These are phyloP conservation scores for Arthroderma sp. DNA, from an alignment of 2,329 filamentous ascomycete genomes.

Conservation along the genomic window DNA sequence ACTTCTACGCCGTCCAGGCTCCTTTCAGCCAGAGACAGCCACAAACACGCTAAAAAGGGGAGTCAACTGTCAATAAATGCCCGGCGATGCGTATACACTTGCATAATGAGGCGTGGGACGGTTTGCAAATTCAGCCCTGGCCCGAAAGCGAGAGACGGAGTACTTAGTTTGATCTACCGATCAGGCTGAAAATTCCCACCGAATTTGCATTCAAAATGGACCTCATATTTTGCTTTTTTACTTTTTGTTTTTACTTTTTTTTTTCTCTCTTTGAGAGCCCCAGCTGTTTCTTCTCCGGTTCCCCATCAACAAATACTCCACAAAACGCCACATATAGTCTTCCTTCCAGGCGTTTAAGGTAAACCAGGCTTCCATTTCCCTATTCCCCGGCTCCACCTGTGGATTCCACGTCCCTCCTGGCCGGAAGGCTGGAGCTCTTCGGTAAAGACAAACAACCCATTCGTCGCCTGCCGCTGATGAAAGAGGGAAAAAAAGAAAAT, in stretches of 20 bases:
- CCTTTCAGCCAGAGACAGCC: too few relatives aligned
- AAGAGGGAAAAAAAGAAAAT: background rate
- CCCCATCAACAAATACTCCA: background rate
- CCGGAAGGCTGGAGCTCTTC: conserved; percentile 3
- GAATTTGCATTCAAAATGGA: too few relatives aligned
- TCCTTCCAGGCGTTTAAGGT: conserved; percentile 3
- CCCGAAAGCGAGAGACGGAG: too few relatives aligned
- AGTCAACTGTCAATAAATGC: too few relatives aligned
- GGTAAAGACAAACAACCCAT: conserved; percentile 2
- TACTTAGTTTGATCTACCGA: too few relatives aligned
- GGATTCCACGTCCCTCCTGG: conserved; percentile 1
- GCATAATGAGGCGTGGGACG: too few relatives aligned
- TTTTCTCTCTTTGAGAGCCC: background rate
- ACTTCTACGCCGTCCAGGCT: too few relatives aligned
- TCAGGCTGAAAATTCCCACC: too few relatives aligned
- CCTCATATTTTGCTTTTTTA: too few relatives aligned
- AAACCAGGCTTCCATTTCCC: conserved; percentile 5
- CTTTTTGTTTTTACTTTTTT: background rate
- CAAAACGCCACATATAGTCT: conserved; percentile 9
- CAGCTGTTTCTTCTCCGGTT: background rate
- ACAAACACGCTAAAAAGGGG: too few relatives aligned
- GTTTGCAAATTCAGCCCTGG: too few relatives aligned
- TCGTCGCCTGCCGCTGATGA: background rate
- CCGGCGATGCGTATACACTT: too few relatives aligned
- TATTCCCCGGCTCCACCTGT: conserved; percentile 10